These are phyloP conservation scores for Caloboletus firmus DNA, from an alignment of 1,284 basidiomycete genomes.

Conservation along the genomic window DNA sequence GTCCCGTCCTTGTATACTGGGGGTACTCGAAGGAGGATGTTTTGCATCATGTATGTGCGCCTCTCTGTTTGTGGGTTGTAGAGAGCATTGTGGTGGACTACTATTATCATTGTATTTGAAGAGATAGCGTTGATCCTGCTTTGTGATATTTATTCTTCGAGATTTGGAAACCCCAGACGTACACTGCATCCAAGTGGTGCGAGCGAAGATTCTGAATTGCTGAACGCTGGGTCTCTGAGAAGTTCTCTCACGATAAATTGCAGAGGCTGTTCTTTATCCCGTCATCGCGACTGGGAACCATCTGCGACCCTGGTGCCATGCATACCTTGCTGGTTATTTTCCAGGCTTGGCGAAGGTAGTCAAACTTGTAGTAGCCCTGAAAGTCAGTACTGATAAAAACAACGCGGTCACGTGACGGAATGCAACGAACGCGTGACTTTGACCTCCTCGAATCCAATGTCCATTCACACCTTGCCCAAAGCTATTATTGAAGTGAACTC, in stretches of 20 bases:
- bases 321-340: too few relatives aligned
- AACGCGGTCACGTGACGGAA: slow-evolving; percentile 27
- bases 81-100: slow-evolving; percentile 1
- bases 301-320: too few relatives aligned
- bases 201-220: too few relatives aligned
- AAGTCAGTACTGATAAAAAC: too few relatives aligned
- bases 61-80: slow-evolving; percentile 8
- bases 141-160: neutral
- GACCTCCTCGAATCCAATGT: neutral
- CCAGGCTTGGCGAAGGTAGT: too few relatives aligned
- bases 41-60: slow-evolving; percentile 6
- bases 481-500: neutral
- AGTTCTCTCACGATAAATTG: too few relatives aligned
- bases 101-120: neutral
- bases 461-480: neutral
- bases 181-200: neutral
- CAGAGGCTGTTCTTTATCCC: too few relatives aligned
- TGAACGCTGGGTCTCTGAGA: too few relatives aligned
- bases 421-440: slow-evolving; percentile 26
- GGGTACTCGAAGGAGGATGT: neutral
- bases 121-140: neutral
- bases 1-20: neutral
- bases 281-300: too few relatives aligned
- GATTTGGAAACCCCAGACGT: neutral
- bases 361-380: too few relatives aligned